phyloP scores from a whole-genome alignment of 1,284 basidiomycete species.

The Quambalaria eucalypti region DNA sequence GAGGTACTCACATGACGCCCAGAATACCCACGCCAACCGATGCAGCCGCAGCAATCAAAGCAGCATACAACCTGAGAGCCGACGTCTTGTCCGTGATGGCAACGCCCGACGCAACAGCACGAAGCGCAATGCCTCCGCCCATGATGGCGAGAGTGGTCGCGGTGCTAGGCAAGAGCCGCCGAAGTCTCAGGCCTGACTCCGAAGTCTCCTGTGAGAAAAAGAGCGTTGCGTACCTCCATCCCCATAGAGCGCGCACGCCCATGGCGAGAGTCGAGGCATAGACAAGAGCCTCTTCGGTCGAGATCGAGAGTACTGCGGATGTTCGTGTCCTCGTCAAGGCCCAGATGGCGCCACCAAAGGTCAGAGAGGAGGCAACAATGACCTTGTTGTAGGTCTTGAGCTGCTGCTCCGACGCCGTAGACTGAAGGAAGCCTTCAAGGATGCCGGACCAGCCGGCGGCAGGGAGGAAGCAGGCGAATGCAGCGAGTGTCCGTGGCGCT shows the following conservation, averaged over 20 bases:
- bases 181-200: background rate
- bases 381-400: conserved; percentile 24
- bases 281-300: background rate
- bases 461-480: conserved; percentile 29
- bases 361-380: conserved; percentile 21
- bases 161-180: background rate
- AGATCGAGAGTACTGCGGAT: background rate
- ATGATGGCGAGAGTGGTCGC: background rate
- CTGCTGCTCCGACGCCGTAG: conserved; percentile 15
- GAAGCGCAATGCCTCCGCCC: too few relatives aligned
- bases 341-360: conserved; percentile 19
- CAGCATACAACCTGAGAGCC: too few relatives aligned
- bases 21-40: too few relatives aligned
- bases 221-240: background rate
- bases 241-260: background rate
- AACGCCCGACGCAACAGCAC: too few relatives aligned
- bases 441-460: conserved; percentile 43
- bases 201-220: background rate
- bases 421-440: conserved; percentile 40
- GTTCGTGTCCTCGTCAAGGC: background rate
- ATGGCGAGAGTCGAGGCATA: background rate
- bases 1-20: too few relatives aligned
- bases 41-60: too few relatives aligned
- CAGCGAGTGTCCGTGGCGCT: conserved; percentile 29
- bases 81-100: too few relatives aligned